A percentile compares a stretch with the other conserved stretches of the same genome.
phyloP scores from a whole-genome alignment of 1,139 yeast species.

The Saccharomyces hybrid region DNA sequence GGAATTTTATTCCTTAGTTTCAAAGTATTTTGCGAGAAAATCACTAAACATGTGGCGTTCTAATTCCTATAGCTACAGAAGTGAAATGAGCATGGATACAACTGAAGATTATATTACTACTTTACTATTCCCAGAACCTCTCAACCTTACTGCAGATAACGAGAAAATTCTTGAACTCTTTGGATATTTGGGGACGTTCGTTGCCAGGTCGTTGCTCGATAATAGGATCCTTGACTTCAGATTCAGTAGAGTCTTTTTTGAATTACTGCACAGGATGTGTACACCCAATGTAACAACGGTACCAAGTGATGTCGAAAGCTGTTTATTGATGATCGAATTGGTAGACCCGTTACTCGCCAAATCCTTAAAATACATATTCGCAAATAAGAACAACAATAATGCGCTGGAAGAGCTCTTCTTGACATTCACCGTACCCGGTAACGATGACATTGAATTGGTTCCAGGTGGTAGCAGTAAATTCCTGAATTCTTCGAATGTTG shows the following conservation, averaged over 20 bases:
- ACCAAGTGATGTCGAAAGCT: slow-evolving; percentile 1
- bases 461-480: slow-evolving; percentile 46
- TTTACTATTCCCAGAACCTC: slow-evolving; percentile 73
- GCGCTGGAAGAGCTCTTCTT: slow-evolving; percentile 45
- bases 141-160: slow-evolving; percentile 35
- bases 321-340: slow-evolving; percentile 32
- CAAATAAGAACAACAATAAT: slow-evolving; percentile 34
- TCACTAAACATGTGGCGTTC: slow-evolving; percentile 63
- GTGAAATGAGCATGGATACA: slow-evolving; percentile 30
- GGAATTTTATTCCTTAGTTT: slow-evolving; percentile 80
- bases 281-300: slow-evolving; percentile 18
- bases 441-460: slow-evolving; percentile 45
- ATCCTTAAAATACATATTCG: slow-evolving; percentile 49
- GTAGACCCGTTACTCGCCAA: slow-evolving; percentile 59
- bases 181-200: slow-evolving; percentile 66
- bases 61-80: slow-evolving; percentile 20
- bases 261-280: slow-evolving; percentile 32
- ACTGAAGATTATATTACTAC: slow-evolving; percentile 39
- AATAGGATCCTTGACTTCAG: slow-evolving; percentile 78
- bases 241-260: slow-evolving; percentile 66
- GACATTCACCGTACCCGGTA: slow-evolving; percentile 73
- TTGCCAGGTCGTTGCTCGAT: slow-evolving; percentile 82
- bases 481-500: slow-evolving; percentile 48
- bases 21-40: slow-evolving; percentile 59
- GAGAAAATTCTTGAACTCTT: slow-evolving; percentile 48